Evolutionary conservation across 2,329 filamentous ascomycete genomes (phyloP), one percentile per base, ranked within the genome.

Genomic region (Aplosporella prunicola): DNA sequence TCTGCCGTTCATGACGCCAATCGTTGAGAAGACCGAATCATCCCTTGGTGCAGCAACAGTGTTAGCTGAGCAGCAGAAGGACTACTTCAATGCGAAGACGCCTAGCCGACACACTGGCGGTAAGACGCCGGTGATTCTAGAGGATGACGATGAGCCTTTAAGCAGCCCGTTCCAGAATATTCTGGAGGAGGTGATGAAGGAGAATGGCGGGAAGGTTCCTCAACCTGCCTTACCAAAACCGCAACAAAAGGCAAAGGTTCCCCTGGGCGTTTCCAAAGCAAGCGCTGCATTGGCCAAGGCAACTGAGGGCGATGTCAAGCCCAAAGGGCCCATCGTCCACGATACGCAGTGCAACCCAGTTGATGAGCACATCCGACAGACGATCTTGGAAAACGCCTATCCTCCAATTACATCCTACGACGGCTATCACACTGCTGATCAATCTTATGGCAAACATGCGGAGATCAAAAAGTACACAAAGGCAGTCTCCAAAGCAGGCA

Each of bases 1-100:
- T 38, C 69, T 96, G 8, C 91, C 89, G 3, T 98, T 96, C 58
- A 96, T 98, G 91, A 98, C 91, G 0, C 91, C 91, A 2, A 98
- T 98, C 47, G 89, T 91, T 1, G 91, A 98, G 60, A 80, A 86
- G 50, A 98, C 91, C 0, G 91, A 98, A 60, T 82, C 80, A 9
- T 95, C 88, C 1, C 64, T 96, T 5, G 80, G 80, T 23, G 50
- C 57, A 35, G 52, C 51, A 27, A 61, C 58, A 18, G 28, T 37
- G 10, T 9, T 41, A 20, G 50, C 47, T 35, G 55, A 68, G 38
- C 67, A 67, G 48, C 67, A 67, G 48, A 72, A 74, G 57, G 71
- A 72, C 46, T 72, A 72, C 57, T 66, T 77, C 51, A 71, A 70
- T 36, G 71, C 76, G 32, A 93, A 91, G 61, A 93, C 86, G 4